Base-by-base conservation (phyloP, 139 green algal species). In the Raphidocelis subcapitata region DNA sequence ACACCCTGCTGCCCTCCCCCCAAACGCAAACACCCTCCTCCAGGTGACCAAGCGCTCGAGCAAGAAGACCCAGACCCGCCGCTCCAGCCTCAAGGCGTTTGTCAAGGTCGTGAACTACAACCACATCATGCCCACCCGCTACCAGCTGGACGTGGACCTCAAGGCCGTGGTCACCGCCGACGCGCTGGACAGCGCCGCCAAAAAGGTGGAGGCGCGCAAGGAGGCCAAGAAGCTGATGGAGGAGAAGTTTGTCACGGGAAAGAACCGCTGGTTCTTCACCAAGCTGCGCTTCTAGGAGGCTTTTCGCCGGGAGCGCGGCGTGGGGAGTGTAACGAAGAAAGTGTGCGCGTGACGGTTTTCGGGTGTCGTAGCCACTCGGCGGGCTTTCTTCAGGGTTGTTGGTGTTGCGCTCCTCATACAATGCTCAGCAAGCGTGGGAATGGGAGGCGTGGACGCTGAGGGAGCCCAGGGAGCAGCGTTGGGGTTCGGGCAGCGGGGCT, bases 231-330 rank as follows among this genome's bases (percentile, higher is more conserved):
- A 91, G 81, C 66, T 97, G 56, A 75, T 99, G 35, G 90, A 98
- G 89, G 96, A 99, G 81, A 95, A 97, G 86, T 99, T 99, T 89
- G 98, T 98, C 93, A 97, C 86, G 62, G 96, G 96, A 69, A 99
- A 98, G 91, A 97, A 97, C 89, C 86, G 94, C 69, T 99, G 95
- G 96, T 99, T 99, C 90, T 99, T 99, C 88, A 89, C 85, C 74
- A 98, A 98, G 92, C 89, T 99, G 28, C 81, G 89, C 2, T 99
- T 99, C 87, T 99, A 79, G 86, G 4, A 1, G n/a, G 57, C 57
- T 24, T 14, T 15, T 12, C 28, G 28, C 5, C 32, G 28, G 28
- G 15, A 46, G 60, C 60, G 29, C 54, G n/a, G 54, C 5, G 10
- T 28, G 10, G 18, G 54, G 24, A 18, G 8, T 12, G 8, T 62